Evolutionary conservation across 139 green algal genomes (phyloP).

Genomic region (Volvox reticuliferus): DNA sequence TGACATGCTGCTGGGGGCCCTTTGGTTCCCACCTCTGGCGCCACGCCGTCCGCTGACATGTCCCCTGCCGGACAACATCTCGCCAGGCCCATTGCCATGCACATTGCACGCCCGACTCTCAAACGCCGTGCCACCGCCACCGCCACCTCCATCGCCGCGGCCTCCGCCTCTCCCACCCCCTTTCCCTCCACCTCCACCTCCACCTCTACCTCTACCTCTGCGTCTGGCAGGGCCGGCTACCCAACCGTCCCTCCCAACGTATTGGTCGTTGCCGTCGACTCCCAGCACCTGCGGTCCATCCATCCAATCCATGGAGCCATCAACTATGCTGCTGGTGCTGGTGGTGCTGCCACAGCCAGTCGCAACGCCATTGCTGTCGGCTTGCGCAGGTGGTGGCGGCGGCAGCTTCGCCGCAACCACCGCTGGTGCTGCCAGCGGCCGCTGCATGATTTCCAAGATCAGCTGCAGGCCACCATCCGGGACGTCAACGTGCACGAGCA

Average conservation of each 20-base stretch:
- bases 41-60: too few relatives aligned
- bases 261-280: background rate
- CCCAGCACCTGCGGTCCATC: background rate
- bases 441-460: conserved; percentile 22
- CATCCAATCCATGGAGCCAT: too few relatives aligned
- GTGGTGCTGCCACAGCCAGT: background rate
- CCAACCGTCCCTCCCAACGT: background rate
- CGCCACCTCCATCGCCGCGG: too few relatives aligned
- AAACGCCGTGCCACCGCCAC: background rate
- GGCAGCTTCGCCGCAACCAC: background rate
- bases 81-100: too few relatives aligned
- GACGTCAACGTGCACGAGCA: conserved; percentile 53
- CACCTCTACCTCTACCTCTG: background rate
- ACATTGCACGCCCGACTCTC: too few relatives aligned
- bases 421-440: background rate
- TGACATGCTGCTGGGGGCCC: background rate
- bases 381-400: background rate
- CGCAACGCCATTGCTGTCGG: background rate
- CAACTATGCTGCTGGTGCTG: background rate
- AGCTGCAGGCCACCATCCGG: conserved; percentile 57
- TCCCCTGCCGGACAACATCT: background rate
- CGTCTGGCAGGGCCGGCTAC: background rate
- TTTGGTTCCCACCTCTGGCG: background rate
- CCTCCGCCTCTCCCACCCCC: background rate
- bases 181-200: background rate